phyloP scores from a whole-genome alignment of 768 basidiomycete genomes.

The Kwoniella pini region DNA sequence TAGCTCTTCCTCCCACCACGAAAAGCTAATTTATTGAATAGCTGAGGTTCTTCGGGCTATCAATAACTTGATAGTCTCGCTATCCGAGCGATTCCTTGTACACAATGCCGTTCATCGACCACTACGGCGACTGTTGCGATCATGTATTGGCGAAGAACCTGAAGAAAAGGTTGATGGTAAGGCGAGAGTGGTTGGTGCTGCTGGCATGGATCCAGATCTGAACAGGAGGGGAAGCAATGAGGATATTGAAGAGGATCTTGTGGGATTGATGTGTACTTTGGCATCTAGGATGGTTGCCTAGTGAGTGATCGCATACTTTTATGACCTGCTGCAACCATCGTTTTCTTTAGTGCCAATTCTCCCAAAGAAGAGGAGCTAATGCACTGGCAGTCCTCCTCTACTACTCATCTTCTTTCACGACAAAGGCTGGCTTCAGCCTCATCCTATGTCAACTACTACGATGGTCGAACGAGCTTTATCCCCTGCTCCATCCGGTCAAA shows the following conservation, averaged over 20 bases:
- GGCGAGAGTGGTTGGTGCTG: slow-evolving; percentile 74
- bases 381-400: slow-evolving; percentile 55
- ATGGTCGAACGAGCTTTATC: slow-evolving; percentile 56
- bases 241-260: slow-evolving; percentile 62
- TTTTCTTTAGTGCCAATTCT: too few species aligned
- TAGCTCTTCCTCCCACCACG: too few species aligned
- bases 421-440: slow-evolving; percentile 64
- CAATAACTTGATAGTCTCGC: slow-evolving; percentile 83
- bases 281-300: slow-evolving; percentile 84
- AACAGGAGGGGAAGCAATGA: slow-evolving; percentile 18
- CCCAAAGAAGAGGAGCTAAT: slow-evolving; percentile 70
- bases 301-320: slow-evolving; percentile 16
- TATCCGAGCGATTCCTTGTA: slow-evolving; percentile 91
- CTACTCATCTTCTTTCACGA: slow-evolving; percentile 98
- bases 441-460: slow-evolving; percentile 7
- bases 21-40: too few species aligned
- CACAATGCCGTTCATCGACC: slow-evolving; percentile 88
- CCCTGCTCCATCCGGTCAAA: slow-evolving; percentile 65
- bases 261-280: slow-evolving; percentile 84
- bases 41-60: slow-evolving; percentile 83
- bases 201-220: slow-evolving; percentile 52
- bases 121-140: slow-evolving; percentile 76
- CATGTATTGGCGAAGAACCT: slow-evolving; percentile 87
- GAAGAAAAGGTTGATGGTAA: slow-evolving; percentile 83
- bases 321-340: background rate